Evolutionary conservation across 495 filamentous ascomycete genomes (phyloP).

Genomic region (Penicillium paxilli): DNA sequence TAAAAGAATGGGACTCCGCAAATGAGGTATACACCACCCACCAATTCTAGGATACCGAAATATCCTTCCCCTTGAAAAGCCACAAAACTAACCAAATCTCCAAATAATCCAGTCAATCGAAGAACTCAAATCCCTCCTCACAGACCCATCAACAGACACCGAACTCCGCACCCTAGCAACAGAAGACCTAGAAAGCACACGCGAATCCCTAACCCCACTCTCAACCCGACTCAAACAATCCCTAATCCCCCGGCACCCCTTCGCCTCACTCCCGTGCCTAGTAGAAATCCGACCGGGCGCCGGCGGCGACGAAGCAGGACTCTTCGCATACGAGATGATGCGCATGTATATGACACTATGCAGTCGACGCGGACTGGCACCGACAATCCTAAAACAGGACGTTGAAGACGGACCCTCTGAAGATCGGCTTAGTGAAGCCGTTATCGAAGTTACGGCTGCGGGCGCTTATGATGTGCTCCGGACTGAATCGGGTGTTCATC

Average conservation of each 20-base stretch:
- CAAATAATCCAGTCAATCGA: too few species aligned
- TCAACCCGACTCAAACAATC: slow-evolving; percentile 66
- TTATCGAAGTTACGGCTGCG: slow-evolving; percentile 76
- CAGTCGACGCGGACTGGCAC: slow-evolving; percentile 58
- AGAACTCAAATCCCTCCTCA: slow-evolving; percentile 59
- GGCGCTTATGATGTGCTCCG: slow-evolving; percentile 79
- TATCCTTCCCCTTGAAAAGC: neutral
- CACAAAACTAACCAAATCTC: slow-evolving; percentile 22
- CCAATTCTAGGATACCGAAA: neutral
- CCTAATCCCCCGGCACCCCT: slow-evolving; percentile 86
- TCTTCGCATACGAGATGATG: slow-evolving; percentile 85
- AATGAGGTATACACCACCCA: slow-evolving; percentile 34
- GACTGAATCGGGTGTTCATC: slow-evolving; percentile 89
- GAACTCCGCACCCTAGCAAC: slow-evolving; percentile 69
- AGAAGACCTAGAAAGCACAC: slow-evolving; percentile 72
- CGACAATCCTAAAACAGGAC: slow-evolving; percentile 56
- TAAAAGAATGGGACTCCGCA: slow-evolving; percentile 62
- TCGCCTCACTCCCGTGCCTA: slow-evolving; percentile 88
- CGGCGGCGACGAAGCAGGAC: slow-evolving; percentile 86
- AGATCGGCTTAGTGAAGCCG: slow-evolving; percentile 72
- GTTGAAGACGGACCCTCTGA: slow-evolving; percentile 57
- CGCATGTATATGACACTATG: slow-evolving; percentile 89
- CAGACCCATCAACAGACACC: slow-evolving; percentile 58
- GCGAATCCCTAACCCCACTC: slow-evolving; percentile 55
- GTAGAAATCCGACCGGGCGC: slow-evolving; percentile 91